Conservation (phyloP, 371 early-diverging fungal species). For the Rhizopus arrhizus region DNA sequence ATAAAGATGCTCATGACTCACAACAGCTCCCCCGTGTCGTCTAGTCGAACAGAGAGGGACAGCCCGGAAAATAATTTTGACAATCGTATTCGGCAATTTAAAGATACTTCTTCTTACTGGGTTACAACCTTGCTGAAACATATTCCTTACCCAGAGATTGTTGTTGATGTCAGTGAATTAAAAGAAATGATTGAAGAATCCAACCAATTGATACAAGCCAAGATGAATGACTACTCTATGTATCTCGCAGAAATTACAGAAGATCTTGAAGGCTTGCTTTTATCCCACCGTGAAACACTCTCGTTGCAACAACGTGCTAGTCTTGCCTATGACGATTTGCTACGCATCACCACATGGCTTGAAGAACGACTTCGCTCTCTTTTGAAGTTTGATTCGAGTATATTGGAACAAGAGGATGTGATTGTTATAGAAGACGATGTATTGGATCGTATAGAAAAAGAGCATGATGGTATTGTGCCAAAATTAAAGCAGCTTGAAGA, state of each 20-base stretch:
- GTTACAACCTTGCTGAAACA: slow-evolving; percentile 33
- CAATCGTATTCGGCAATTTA: slow-evolving; percentile 35
- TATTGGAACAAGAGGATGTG: slow-evolving; percentile 23
- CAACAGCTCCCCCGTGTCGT: slow-evolving; percentile 7
- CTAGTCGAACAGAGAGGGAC: slow-evolving; percentile 3
- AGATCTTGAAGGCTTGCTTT: slow-evolving; percentile 37
- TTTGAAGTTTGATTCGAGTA: slow-evolving; percentile 28
- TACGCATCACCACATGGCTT: slow-evolving; percentile 43
- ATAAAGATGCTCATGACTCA: slow-evolving; percentile 31
- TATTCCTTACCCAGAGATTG: slow-evolving; percentile 33
- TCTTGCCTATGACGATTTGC: slow-evolving; percentile 44
- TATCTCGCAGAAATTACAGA: slow-evolving; percentile 34
- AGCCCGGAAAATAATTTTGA: slow-evolving; percentile 9
- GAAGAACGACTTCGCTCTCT: slow-evolving; percentile 33
- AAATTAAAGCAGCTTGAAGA: slow-evolving; percentile 36
- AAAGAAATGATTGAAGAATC: slow-evolving; percentile 21
- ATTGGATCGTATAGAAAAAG: slow-evolving; percentile 35
- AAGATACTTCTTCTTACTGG: slow-evolving; percentile 39
- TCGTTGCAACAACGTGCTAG: slow-evolving; percentile 44
- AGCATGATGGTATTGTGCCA: slow-evolving; percentile 28
- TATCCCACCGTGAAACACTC: slow-evolving; percentile 39
- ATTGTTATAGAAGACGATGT: slow-evolving; percentile 29
- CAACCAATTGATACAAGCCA: slow-evolving; percentile 20
- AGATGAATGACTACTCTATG: slow-evolving; percentile 28
- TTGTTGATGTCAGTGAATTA: slow-evolving; percentile 18